phyloP scores from a whole-genome alignment of 495 filamentous ascomycete species.

The Pyronema domesticum region DNA sequence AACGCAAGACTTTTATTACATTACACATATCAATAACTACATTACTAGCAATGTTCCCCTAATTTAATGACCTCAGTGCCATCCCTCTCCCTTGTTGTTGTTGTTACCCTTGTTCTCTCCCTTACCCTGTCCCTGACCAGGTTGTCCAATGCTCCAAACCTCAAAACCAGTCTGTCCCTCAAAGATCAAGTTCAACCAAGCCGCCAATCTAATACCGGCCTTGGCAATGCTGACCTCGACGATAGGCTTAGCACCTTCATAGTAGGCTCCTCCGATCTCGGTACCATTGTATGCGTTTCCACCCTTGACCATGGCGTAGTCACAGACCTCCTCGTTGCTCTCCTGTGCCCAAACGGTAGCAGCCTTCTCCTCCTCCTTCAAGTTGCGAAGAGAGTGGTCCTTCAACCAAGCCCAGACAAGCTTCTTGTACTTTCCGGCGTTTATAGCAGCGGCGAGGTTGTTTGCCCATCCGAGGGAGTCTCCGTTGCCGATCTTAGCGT shows the following conservation, averaged over 20 bases:
- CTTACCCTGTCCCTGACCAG: too few relatives aligned
- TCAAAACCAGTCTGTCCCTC: constrained; percentile 14
- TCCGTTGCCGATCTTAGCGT: constrained; percentile 4
- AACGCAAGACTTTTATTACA: too few relatives aligned
- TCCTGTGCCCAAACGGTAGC: constrained; percentile 14
- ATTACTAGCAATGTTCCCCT: too few relatives aligned
- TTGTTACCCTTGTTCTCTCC: too few relatives aligned
- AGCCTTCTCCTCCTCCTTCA: constrained; percentile 5
- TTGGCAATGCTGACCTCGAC: constrained; percentile 12
- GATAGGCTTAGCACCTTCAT: constrained; percentile 8
- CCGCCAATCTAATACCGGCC: constrained; percentile 13
- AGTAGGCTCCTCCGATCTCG: constrained; percentile 13
- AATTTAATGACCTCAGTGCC: too few relatives aligned
- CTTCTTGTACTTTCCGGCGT: constrained; percentile 9
- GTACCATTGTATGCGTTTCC: constrained; percentile 8
- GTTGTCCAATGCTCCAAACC: not conserved
- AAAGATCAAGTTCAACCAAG: constrained; percentile 18
- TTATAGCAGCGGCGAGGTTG: constrained; percentile 11
- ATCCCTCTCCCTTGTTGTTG: too few relatives aligned
- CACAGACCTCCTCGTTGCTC: constrained; percentile 10
- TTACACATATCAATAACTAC: too few relatives aligned
- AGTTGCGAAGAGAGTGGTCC: constrained; percentile 1
- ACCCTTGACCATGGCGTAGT: constrained; percentile 6
- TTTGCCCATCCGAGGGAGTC: constrained; percentile 15
- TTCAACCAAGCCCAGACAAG: constrained; percentile 8